Evolutionary conservation across 345 rosid species (phyloP).

Genomic region (Populus simonii): DNA sequence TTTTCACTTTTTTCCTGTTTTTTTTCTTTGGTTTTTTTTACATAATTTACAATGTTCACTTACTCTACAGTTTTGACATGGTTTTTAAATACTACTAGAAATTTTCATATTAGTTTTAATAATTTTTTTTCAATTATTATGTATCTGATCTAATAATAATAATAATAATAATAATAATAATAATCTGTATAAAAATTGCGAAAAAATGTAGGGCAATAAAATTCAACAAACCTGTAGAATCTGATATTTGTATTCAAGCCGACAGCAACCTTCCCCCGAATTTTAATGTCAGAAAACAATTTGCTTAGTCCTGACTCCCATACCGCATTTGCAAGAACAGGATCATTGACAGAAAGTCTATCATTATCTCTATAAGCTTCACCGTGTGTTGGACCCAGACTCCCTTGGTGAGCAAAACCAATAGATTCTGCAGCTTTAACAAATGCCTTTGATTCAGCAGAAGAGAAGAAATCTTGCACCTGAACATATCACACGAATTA

Average conservation of each 20-base stretch:
- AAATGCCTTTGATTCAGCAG: conserved; percentile 69
- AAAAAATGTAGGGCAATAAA: not conserved
- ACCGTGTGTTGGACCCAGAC: conserved; percentile 85
- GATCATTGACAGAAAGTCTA: conserved; percentile 65
- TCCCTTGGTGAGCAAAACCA: conserved; percentile 86
- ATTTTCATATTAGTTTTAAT: too few relatives aligned
- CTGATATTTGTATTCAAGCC: conserved; percentile 89
- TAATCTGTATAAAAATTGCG: not conserved
- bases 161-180: too few relatives aligned
- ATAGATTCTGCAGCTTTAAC: conserved; percentile 62
- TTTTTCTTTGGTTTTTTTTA: too few relatives aligned
- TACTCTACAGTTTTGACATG: too few relatives aligned
- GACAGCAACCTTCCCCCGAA: conserved; percentile 69
- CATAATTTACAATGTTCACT: too few relatives aligned
- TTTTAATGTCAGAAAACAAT: conserved; percentile 67
- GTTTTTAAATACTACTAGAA: too few relatives aligned
- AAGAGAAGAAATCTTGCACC: conserved; percentile 67
- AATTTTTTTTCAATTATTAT: too few relatives aligned
- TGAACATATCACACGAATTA: conserved; percentile 26
- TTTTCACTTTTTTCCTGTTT: too few relatives aligned
- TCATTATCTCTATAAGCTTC: conserved; percentile 93
- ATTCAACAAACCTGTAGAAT: conserved; percentile 59
- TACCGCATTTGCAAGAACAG: conserved; percentile 53
- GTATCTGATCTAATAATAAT: too few relatives aligned
- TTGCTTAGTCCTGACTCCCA: conserved; percentile 74